Base-by-base conservation (phyloP, 768 basidiomycete species). In the Suillus placidus region DNA sequence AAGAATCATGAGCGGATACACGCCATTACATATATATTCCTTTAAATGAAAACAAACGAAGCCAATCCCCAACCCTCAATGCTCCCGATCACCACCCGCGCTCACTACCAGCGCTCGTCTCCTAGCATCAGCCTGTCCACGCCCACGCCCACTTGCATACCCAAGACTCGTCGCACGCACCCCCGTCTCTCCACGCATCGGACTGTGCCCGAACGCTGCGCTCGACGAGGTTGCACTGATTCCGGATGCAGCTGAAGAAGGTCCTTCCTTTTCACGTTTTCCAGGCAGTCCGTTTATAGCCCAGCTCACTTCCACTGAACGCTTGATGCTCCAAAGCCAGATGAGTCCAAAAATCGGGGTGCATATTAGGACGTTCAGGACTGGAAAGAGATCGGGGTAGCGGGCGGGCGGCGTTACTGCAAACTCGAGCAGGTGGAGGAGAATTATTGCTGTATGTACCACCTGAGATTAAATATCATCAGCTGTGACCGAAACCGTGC, bases 271-370 rank as follows among this genome's bases (percentile, higher is more conserved):
- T 5, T 69, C 68, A 14, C 23, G 12, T 40, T 40, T 35, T n/a
- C 76, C 73, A 6, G 75, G 73, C 1, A 88, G 76, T 0, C 90
- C 90, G 6, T 86, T 85, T 12, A 92, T 73, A 14, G 90, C 92
- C 95, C 95, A 97, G 10, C 86, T 81, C 43, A 89, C 88, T 71
- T 96, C 89, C 30, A 95, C 73, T 26, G 91, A 85, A 56, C 91
- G 88, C 69, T 89, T 90, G 74, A 94, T 87, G 60, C 92, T 93
- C 94, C 94, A 97, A 18, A 95, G 72, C 93, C 93, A 98, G n/a
- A 86, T 82, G 35, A 93, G 74, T 8, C 81, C 85, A 73, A 98
- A 97, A 20, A 97, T 87, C 1, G 88, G 90, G 2, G 90, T 91
- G 72, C 89, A 88, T 54, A 95, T 73, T 18, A 94, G 84, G 3